Percentiles rank a stretch among this genome's conserved stretches.
Evolutionary conservation across 75 land plant species (phyloP).

Genomic region (Cunninghamia lanceolata): DNA sequence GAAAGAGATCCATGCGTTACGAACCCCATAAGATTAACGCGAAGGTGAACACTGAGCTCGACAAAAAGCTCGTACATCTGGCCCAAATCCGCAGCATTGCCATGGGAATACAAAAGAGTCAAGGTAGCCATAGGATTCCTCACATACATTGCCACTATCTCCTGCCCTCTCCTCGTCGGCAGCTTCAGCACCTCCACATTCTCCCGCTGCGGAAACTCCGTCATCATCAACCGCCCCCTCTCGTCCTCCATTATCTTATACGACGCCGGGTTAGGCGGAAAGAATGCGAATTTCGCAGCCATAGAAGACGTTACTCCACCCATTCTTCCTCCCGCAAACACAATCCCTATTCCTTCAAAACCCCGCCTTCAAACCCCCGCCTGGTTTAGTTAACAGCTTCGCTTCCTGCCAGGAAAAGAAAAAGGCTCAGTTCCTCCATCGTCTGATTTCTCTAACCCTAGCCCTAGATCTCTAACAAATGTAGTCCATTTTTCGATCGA

Average conservation of each 20-base stretch:
- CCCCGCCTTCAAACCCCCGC: neutral
- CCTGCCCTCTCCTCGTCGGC: slow-evolving; percentile 48
- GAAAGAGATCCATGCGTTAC: neutral
- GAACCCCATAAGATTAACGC: slow-evolving; percentile 67
- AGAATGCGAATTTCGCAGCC: slow-evolving; percentile 73
- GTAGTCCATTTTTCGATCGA: neutral
- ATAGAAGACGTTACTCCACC: slow-evolving; percentile 72
- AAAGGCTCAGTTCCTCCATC: neutral
- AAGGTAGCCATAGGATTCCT: slow-evolving; percentile 53
- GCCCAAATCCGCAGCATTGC: slow-evolving; percentile 73
- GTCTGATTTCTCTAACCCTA: neutral
- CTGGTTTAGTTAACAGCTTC: neutral
- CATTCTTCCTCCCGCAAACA: slow-evolving; percentile 17
- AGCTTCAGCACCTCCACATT: slow-evolving; percentile 58
- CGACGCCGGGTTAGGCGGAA: slow-evolving; percentile 64
- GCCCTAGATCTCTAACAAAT: neutral
- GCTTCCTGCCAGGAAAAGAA: neutral
- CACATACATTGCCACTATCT: slow-evolving; percentile 61
- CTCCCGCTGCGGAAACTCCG: slow-evolving; percentile 54
- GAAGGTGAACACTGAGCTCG: slow-evolving; percentile 54
- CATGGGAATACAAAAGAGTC: slow-evolving; percentile 60
- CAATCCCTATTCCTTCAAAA: neutral
- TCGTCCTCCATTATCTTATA: slow-evolving; percentile 44
- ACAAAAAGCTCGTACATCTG: slow-evolving; percentile 79
- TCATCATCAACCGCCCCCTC: slow-evolving; percentile 33